Evolutionary conservation across 1,139 yeast species (phyloP), one percentile per base, ranked within the genome.

Genomic region (Barnettozyma hawaiiensis): DNA sequence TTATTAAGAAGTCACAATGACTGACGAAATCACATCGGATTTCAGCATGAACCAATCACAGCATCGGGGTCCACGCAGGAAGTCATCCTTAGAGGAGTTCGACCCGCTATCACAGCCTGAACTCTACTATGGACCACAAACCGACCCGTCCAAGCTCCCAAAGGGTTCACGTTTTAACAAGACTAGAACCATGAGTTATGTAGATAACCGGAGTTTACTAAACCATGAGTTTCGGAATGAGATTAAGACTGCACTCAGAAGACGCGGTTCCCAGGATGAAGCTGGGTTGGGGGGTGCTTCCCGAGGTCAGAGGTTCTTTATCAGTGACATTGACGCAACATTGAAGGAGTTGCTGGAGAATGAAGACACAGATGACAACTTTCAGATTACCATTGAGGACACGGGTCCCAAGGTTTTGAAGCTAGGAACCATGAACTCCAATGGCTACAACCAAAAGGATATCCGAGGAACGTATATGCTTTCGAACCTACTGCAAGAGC

Each of bases 381-480:
- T 67, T 61, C 97, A 90, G 62, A 90, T 90, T 55, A 89, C 97
- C 12, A 83, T 89, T 42, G 97, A 89, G 57, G 97, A 89, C 61
- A 75, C 79, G 3, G 97, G 97, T 0, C 96, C 97, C n/a, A 89
- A 89, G 59, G 94, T 85, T 14, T 68, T 87, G 49, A 73, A 79
- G 51, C 69, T 89, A 33, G 96, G 96, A 7, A 86, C 96, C 0
- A 86, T 81, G 38, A 85, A 85, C 59, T 85, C 96, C 2, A 77
- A 81, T 52, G 96, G 97, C 2, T 85, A 66, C 62, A 79, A 77
- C 36, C 81, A 78, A 54, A 73, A 76, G 37, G 86, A 82, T 43
- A 73, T 90, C 42, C 69, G 96, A 50, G 97, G 97, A 12, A 89
- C 96, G 0, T 90, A 90, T 59, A 85, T 85, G 92, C 69, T 90